A percentile compares a stretch with the other conserved stretches of the same genome.
Conservation (phyloP, 805 yeast genomes). For the Ogataea trehalophila region DNA sequence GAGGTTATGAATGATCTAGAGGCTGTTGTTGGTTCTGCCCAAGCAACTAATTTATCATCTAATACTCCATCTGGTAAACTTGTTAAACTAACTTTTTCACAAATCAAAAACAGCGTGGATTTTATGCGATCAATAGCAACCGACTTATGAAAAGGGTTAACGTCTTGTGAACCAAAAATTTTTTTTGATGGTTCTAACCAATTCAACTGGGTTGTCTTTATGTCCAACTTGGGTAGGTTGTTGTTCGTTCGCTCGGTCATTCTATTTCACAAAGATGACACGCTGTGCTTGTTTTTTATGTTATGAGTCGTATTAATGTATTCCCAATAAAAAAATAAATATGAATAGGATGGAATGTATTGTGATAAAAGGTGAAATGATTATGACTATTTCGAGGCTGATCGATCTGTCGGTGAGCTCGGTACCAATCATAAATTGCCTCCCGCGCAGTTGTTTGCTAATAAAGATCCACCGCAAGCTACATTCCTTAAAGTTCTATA, state of each 20-base stretch:
- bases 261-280: no score
- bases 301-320: no score
- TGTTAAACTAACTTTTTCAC: slow-evolving; percentile 32
- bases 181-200: slow-evolving; percentile 38
- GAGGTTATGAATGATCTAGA: background rate
- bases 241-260: background rate
- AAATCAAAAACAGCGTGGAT: slow-evolving; percentile 32
- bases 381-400: no score
- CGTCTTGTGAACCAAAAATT: slow-evolving; percentile 39
- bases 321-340: no score
- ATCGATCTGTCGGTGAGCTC: no score
- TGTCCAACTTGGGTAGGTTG: background rate
- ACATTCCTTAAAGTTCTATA: no score
- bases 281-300: no score
- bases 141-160: slow-evolving; percentile 41
- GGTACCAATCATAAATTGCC: no score
- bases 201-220: background rate
- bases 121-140: slow-evolving; percentile 38
- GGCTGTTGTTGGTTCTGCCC: slow-evolving; percentile 14
- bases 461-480: no score
- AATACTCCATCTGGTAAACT: slow-evolving; percentile 36
- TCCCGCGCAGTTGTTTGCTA: no score
- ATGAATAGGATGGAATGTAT: no score
- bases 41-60: slow-evolving; percentile 23
- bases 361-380: no score